Base-by-base conservation (phyloP, 345 rosid genomes). In the Salix brachista region DNA sequence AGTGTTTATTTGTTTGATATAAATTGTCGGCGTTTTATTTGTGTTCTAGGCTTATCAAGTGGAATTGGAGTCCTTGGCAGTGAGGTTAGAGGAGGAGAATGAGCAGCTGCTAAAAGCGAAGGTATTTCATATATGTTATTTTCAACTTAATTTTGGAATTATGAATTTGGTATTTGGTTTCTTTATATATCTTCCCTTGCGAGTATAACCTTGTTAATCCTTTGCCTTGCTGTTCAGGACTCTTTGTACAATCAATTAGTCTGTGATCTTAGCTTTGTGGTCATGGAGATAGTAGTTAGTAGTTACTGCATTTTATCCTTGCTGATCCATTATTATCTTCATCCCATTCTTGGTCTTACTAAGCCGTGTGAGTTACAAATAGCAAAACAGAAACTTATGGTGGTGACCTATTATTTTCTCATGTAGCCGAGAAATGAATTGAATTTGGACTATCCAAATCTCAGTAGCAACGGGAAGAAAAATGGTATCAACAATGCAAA, bases 1-100 rank as follows among this genome's bases (percentile, higher is more conserved):
- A 46, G 61, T 25, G 34, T 26, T 14, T 60, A 23, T 30, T 13
- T 62, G 69, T 25, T 58, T 14, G 42, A n/a, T 6, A 19, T 23
- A n/a, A 58, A 52, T 18, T 37, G 39, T 39, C 12, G 21, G 52
- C 28, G n/a, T 64, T 61, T 11, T 80, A 67, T 54, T 54, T 54
- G 73, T 58, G 65, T 30, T 77, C 67, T 81, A 95, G 88, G 99
- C 99, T 32, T 93, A 95, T 83, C 99, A 93, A 86, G 90, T 87
- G 42, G 94, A 91, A 85, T 86, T 95, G 65, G 98, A 93, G 85
- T 81, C 94, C 0, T 68, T 93, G 85, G 99, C 94, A 1, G 82
- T 86, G 60, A 91, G 78, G 77, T 80, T 95, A 7, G 94, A 91
- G 86, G 89, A 88, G 79, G 98, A 93, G 86, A 91, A 95, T 48